phyloP scores from a whole-genome alignment of 2,329 filamentous ascomycete species.

The Curvularia hawaiiensis region DNA sequence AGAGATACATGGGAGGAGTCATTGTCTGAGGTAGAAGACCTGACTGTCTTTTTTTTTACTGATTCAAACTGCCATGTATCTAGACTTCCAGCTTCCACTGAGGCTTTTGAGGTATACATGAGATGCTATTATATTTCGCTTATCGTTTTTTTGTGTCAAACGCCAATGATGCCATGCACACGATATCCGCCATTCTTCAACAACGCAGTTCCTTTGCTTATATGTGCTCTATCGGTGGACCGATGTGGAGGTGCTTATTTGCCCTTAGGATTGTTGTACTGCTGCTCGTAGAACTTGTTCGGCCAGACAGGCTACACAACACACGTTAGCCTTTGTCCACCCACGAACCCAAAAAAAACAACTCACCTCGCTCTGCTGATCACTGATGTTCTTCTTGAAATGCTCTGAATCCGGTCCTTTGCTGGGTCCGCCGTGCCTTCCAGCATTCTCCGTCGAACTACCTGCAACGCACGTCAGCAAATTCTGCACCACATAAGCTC shows the following conservation, averaged over 20 bases:
- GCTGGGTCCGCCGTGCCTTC: constrained; percentile 30
- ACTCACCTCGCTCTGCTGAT: constrained; percentile 36
- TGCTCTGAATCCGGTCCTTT: constrained; percentile 36
- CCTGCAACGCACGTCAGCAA: constrained; percentile 19
- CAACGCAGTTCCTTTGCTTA: constrained; percentile 3
- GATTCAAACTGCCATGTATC: constrained; percentile 3
- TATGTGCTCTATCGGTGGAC: not conserved
- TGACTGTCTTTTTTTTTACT: not conserved
- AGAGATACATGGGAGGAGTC: not conserved
- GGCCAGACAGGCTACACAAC: constrained; percentile 32
- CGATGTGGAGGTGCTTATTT: constrained; percentile 29
- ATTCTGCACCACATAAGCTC: not conserved
- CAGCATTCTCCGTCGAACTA: constrained; percentile 27
- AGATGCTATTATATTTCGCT: constrained; percentile 1
- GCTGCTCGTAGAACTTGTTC: constrained; percentile 41
- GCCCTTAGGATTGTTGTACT: constrained; percentile 41
- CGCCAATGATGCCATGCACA: constrained; percentile 12
- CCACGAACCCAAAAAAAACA: not conserved
- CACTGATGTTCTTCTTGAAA: constrained; percentile 33
- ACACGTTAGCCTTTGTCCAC: constrained; percentile 4
- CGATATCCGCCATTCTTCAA: not conserved
- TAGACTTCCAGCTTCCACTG: not conserved
- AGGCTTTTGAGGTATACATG: not conserved
- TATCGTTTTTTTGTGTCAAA: constrained; percentile 8
- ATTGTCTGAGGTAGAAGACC: not conserved